A percentile compares a stretch with the other conserved stretches of the same genome.
Conservation (phyloP, 208 protist species). For the Crithidia acanthocephali region DNA sequence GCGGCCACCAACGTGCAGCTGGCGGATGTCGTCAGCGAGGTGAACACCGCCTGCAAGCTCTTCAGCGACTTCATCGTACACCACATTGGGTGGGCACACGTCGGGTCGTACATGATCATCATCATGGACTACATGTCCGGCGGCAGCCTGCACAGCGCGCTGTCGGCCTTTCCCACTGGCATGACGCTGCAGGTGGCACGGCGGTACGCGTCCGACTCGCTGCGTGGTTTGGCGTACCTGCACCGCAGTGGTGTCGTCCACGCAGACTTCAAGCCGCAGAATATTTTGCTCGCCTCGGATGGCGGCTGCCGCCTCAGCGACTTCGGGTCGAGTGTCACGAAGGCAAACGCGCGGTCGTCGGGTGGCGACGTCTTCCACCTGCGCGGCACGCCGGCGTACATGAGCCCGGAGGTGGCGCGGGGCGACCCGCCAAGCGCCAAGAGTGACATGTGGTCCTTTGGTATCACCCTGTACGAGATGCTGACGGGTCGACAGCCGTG, state of each 20-base stretch:
- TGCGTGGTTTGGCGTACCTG: constrained; percentile 75
- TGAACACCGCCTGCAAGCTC: constrained; percentile 63
- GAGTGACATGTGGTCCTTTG: constrained; percentile 83
- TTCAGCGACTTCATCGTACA: constrained; percentile 87
- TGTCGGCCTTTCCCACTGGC: constrained; percentile 66
- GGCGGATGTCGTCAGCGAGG: constrained; percentile 57
- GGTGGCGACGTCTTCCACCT: constrained; percentile 58
- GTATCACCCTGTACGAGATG: constrained; percentile 70
- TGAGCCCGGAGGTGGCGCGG: constrained; percentile 73
- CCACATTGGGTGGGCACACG: constrained; percentile 70
- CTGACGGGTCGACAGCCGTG: constrained; percentile 73
- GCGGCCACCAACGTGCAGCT: constrained; percentile 54
- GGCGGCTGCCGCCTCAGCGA: constrained; percentile 84
- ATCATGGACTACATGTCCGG: constrained; percentile 88
- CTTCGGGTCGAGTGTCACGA: constrained; percentile 73
- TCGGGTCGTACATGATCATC: constrained; percentile 59
- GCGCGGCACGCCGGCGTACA: constrained; percentile 82
- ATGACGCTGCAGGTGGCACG: constrained; percentile 37
- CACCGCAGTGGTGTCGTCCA: constrained; percentile 79
- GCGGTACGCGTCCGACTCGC: constrained; percentile 69
- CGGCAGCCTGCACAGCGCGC: constrained; percentile 70
- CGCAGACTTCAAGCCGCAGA: constrained; percentile 88
- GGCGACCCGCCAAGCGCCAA: constrained; percentile 49
- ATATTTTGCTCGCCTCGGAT: constrained; percentile 85
- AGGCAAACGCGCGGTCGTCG: constrained; percentile 40